phyloP scores from a whole-genome alignment of 371 early-diverging fungal genomes.

The Apophysomyces ossiformis region DNA sequence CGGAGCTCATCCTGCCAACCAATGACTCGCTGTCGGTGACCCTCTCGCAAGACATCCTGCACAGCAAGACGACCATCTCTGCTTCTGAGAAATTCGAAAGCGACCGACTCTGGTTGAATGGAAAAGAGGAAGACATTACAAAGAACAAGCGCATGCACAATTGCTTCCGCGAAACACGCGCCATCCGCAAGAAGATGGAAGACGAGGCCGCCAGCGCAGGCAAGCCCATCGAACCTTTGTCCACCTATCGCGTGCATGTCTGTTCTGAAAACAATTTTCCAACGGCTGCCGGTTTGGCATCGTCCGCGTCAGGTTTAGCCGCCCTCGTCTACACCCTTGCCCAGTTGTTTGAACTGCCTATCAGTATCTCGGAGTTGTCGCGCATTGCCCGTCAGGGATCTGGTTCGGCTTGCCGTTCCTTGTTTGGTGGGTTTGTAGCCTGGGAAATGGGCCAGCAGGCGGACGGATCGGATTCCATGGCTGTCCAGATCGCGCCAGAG shows the following conservation, averaged over 20 bases:
- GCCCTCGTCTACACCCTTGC: constrained; percentile 90
- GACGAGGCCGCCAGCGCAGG: constrained; percentile 49
- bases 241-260: constrained; percentile 73
- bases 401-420: constrained; percentile 96
- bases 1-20: constrained; percentile 90
- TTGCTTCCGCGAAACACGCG: constrained; percentile 83
- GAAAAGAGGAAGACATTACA: constrained; percentile 82
- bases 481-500: constrained; percentile 89
- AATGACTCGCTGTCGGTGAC: constrained; percentile 97
- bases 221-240: constrained; percentile 50
- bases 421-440: constrained; percentile 97
- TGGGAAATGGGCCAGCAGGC: constrained; percentile 88
- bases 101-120: constrained; percentile 95
- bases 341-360: constrained; percentile 74
- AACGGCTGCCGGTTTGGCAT: constrained; percentile 99
- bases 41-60: constrained; percentile 93
- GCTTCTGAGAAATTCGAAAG: constrained; percentile 65
- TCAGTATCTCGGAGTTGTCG: constrained; percentile 77
- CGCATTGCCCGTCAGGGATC: constrained; percentile 95
- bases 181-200: constrained; percentile 73
- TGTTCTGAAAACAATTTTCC: constrained; percentile 98
- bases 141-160: constrained; percentile 85
- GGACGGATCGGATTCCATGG: constrained; percentile 89
- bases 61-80: constrained; percentile 91
- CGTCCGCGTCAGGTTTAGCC: constrained; percentile 97